Percentiles rank a stretch among this genome's conserved stretches.
Evolutionary conservation across 257 asterid species (phyloP).

Genomic region (Echites panduratus): DNA sequence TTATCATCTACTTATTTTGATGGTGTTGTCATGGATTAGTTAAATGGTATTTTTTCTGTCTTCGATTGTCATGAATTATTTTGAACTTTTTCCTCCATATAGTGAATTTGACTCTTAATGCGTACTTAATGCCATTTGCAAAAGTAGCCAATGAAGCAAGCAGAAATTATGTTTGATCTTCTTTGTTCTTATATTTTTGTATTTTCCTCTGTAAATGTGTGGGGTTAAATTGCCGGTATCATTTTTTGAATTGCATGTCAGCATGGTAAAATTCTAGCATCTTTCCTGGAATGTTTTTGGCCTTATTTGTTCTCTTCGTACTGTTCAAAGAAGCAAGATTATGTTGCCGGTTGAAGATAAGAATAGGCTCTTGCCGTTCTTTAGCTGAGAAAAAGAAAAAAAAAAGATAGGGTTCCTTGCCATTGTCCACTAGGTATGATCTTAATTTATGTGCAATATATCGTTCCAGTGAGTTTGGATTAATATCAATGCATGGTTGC

Average conservation of each 20-base stretch:
- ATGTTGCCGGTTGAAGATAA: not conserved
- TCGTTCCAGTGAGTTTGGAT: not conserved
- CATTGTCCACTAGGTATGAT: not conserved
- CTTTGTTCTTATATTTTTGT: no score
- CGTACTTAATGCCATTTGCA: not conserved
- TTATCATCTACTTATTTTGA: not conserved
- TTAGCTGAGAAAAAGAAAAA: no score
- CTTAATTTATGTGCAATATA: not conserved
- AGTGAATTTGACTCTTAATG: not conserved
- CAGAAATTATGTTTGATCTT: not conserved
- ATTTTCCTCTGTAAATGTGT: not conserved
- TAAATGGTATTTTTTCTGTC: not conserved
- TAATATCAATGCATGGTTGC: not conserved
- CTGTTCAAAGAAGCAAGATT: not conserved
- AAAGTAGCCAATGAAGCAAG: not conserved
- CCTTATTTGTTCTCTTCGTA: not conserved
- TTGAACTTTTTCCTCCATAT: not conserved
- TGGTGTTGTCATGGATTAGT: not conserved
- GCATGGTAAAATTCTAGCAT: not conserved
- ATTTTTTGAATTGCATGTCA: not conserved
- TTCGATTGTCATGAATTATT: not conserved
- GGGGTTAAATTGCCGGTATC: not conserved
- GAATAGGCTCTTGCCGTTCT: not conserved
- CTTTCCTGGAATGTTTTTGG: not conserved
- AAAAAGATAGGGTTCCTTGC: not conserved